Base-by-base conservation (phyloP, 495 filamentous ascomycete species). In the Pyrenula massariospora region DNA sequence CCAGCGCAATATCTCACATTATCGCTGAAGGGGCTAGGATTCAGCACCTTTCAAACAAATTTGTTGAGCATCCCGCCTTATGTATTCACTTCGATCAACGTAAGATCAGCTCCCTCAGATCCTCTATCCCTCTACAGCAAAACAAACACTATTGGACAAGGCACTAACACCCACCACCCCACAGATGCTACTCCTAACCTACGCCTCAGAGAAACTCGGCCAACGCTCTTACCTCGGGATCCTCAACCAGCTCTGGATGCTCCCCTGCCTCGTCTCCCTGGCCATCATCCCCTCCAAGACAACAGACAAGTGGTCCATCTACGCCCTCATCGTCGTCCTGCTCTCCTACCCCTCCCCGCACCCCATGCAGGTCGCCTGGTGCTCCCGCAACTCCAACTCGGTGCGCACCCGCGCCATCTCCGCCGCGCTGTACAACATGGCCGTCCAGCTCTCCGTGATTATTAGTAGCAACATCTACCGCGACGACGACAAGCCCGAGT, bases 221-320 rank as follows among this genome's bases (percentile, higher is more conserved):
- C 66, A 81, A 52, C 66, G 81, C n/a, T 73, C 79, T 12, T 63
- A 76, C 31, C 70, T 70, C 19, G 68, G 75, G 10, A 62, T 70
- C 2, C 24, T 73, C 3, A 73, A 68, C 1, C 78, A 84, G 54
- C 58, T 83, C 48, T 84, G 80, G 80, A 49, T 58, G 0, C 60
- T 85, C 2, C 83, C 82, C 0, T 77, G 83, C 50, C 56, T 87
- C 0, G 66, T 85, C 2, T 83, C 72, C 58, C 60, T 84, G 48
- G 68, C 74, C 36, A 68, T 70, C 1, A 68, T 73, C 11, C 70
- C 81, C 60, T 68, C 72, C 12, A 65, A 65, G 0, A 58, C 67
- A 1, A 69, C 63, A 1, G 76, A 72, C 55, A 74, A 72, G 59
- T 85, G 83, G 83, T 57, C 73, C 2, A 74, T 77, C 2, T 87